Percentiles rank a stretch among this genome's conserved stretches.
These are phyloP conservation scores for Bertia moriformis DNA, from an alignment of 2,329 filamentous ascomycete species.

Conservation along the genomic window DNA sequence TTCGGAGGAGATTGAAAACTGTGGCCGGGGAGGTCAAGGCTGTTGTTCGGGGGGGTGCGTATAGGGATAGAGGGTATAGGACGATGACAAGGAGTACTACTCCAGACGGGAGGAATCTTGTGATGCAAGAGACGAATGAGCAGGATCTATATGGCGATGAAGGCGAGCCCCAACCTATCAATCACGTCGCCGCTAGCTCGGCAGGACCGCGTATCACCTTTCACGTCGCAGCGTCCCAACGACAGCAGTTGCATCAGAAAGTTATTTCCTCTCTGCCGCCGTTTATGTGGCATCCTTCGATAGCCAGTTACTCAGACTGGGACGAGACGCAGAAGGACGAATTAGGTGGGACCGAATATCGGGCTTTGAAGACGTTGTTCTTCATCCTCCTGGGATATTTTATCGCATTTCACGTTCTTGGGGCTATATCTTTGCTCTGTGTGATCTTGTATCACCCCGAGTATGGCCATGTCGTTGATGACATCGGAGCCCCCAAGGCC, in stretches of 20 bases:
- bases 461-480: slow-evolving; percentile 53
- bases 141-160: too few species aligned
- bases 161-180: too few species aligned
- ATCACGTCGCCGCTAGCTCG: too few species aligned
- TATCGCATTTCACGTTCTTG: slow-evolving; percentile 67
- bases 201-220: too few species aligned
- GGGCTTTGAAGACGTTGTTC: slow-evolving; percentile 74
- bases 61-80: too few species aligned
- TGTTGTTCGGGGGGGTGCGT: too few species aligned
- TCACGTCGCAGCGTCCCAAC: too few species aligned
- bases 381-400: slow-evolving; percentile 68
- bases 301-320: neutral
- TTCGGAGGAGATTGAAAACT: slow-evolving; percentile 85
- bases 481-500: slow-evolving; percentile 36
- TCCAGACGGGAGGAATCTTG: too few species aligned
- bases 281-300: neutral
- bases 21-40: slow-evolving; percentile 68
- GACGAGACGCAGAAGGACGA: slow-evolving; percentile 75
- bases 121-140: too few species aligned
- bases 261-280: neutral
- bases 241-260: too few species aligned
- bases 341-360: slow-evolving; percentile 89
- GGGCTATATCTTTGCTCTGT: slow-evolving; percentile 57
- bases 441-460: slow-evolving; percentile 55
- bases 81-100: too few species aligned